Base-by-base conservation (phyloP, 331 rosid genomes). In the Quercus lobata region DNA sequence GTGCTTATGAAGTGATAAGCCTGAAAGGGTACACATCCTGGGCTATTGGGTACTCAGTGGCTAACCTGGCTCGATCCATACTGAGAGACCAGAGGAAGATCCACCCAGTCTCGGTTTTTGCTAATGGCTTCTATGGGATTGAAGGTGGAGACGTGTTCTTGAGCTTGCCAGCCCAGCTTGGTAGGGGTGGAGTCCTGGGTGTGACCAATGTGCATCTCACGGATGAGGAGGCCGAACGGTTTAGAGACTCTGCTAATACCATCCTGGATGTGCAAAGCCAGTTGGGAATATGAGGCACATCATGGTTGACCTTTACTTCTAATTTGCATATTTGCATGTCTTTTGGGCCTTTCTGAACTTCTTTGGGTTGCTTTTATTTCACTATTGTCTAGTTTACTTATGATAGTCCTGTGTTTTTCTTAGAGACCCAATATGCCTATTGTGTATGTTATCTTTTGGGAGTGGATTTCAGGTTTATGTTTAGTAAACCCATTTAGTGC, bases 11-110 rank as follows among this genome's bases (percentile, higher is more conserved):
- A 82, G 98, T 94, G 3, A 94, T 94, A 2, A 80, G 81, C 46
- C 84, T 94, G 0, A 94, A 94, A 81, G 98, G 98, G 17, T 92
- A 94, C 82, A 95, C 98, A 41, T 95, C 98, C 0, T 95, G 98
- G 98, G 98, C 98, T 0, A 89, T 95, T 9, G 97, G 98, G 37
- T 95, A 95, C 83, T 92, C 98, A 0, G 96, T 82, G 11, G 96
- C 98, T 0, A 88, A 72, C 56, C 78, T 95, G 29, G 94, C 91
- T 0, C 84, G 97, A 52, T 69, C 82, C 69, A 73, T 95, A 25
- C 73, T 95, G 0, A 84, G 98, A 69, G 87, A 92, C 84, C 97
- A 94, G 78, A 85, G 97, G 86, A 92, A 79, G 83, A 91, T 94
- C 61, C 98, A 94, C 72, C 97, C 98, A 0, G 90, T 94, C 7